Percentiles rank a stretch among this genome's conserved stretches.
These are phyloP conservation scores for Paspalum notatum DNA, from an alignment of 176 grass and related monocot genomes.

Conservation along the genomic window DNA sequence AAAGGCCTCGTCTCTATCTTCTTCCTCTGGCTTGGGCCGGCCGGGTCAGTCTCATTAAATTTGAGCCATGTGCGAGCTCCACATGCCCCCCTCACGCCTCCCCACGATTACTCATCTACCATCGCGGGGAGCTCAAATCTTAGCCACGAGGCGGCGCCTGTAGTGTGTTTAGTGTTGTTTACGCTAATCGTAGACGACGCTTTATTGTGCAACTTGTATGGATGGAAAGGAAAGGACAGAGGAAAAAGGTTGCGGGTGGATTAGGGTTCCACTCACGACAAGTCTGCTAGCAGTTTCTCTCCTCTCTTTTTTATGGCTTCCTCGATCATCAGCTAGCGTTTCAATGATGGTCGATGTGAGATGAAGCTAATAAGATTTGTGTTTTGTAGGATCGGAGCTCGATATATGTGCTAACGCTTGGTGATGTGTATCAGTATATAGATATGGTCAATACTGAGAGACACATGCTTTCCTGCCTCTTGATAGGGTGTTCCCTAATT, in stretches of 20 bases:
- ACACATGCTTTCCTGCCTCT: slow-evolving; percentile 37
- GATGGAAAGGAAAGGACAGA: background rate
- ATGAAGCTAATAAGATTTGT: background rate
- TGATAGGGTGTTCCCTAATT: background rate
- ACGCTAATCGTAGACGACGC: background rate
- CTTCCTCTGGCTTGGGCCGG: background rate
- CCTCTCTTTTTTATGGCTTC: background rate
- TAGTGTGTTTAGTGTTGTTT: slow-evolving; percentile 27
- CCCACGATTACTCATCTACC: slow-evolving; percentile 32
- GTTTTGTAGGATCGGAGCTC: slow-evolving; percentile 10
- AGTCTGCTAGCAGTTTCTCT: background rate
- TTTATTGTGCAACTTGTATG: background rate
- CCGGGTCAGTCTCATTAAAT: slow-evolving; percentile 29
- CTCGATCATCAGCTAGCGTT: background rate
- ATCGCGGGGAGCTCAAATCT: background rate
- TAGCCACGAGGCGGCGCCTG: background rate
- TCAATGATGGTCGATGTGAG: background rate
- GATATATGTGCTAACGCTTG: background rate
- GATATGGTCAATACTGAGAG: no score
- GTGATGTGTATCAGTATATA: background rate
- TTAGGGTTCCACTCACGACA: slow-evolving; percentile 5
- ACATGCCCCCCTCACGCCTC: slow-evolving; percentile 29
- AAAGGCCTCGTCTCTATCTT: slow-evolving; percentile 29
- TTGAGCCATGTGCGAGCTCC: slow-evolving; percentile 43
- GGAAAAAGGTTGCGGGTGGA: background rate